Evolutionary conservation across 495 filamentous ascomycete genomes (phyloP), one percentile per base, ranked within the genome.

Genomic region (Daldinia bambusicola): DNA sequence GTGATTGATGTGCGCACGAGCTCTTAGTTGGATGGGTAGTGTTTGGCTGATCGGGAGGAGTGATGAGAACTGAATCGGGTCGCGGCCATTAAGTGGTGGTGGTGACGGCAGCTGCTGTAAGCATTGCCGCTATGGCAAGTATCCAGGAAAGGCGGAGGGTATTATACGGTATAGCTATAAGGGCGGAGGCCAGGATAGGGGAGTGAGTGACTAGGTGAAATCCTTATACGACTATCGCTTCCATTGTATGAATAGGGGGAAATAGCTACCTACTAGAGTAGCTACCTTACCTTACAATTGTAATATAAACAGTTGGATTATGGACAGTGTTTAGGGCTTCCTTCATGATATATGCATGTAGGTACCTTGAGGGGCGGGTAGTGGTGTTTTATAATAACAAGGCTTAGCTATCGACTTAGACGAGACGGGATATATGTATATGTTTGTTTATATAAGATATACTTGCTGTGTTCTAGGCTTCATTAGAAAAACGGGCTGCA

Each of bases 201-300:
- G 34, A 12, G n/a, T n/a, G 36, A 20, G 51, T 48, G 50, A 8
- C 55, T 18, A 50, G 8, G 53, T 14, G 41, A 51, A 40, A 20
- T 13, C 51, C 41, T 41, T 53, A 60, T 30, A 53, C 37, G 10
- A 72, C 65, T 52, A 68, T 72, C 70, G 65, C 50, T 72, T 61
- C 26, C 26, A 26, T 26, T 26, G 3, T 26, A 26, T 65, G 7
- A 67, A 67, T 50, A 57, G 26, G 13, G 26, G 38, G 20, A 50
- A 63, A 66, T 22, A 45, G 13, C 26, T 26, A 26, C 26, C 16
- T 12, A 22, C 41, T 43, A 14, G 31, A 16, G 57, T 22, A 37
- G 61, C 6, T 16, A 18, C 26, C 26, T 26, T 26, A 26, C 26
- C 26, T 26, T 60, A 41, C 60, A 48, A 65, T 55, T 20, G 45